Evolutionary conservation across 2,329 filamentous ascomycete species (phyloP).

Genomic region (Rutstroemia sp.): DNA sequence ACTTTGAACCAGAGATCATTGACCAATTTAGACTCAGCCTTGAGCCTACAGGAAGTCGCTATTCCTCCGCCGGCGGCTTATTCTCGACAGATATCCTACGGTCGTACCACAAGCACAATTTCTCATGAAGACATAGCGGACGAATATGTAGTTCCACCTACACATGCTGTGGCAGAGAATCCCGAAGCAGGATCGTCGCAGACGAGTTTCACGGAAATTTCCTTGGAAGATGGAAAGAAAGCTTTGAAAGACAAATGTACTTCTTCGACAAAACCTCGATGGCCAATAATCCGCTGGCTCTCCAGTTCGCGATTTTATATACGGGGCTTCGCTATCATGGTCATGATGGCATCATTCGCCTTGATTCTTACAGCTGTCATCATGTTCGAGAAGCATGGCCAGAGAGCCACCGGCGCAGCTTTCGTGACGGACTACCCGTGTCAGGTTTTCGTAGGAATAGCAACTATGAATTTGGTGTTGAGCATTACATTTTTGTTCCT

Average conservation of each 20-base stretch:
- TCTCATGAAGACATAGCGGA: background rate
- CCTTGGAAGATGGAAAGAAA: background rate
- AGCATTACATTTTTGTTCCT: slow-evolving; percentile 11
- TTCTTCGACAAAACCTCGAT: background rate
- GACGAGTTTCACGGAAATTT: background rate
- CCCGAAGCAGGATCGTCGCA: background rate
- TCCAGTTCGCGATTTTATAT: slow-evolving; percentile 8
- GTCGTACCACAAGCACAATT: background rate
- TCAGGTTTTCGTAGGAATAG: slow-evolving; percentile 11
- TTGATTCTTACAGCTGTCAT: slow-evolving; percentile 16
- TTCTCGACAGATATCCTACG: slow-evolving; percentile 13
- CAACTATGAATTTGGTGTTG: slow-evolving; percentile 14
- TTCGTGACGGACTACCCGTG: slow-evolving; percentile 17
- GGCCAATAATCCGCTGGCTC: background rate
- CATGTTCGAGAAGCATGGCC: slow-evolving; percentile 11
- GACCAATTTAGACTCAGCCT: too few species aligned
- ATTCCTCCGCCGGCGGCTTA: slow-evolving; percentile 11
- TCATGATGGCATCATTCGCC: slow-evolving; percentile 15
- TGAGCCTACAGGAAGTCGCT: background rate
- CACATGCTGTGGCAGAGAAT: background rate
- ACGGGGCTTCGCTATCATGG: slow-evolving; percentile 13
- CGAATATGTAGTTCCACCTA: background rate
- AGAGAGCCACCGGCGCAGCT: slow-evolving; percentile 6
- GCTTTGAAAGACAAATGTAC: background rate
- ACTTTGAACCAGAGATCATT: too few species aligned